These are phyloP conservation scores for Phoma sp. DNA, from an alignment of 2,329 filamentous ascomycete genomes.

Conservation along the genomic window DNA sequence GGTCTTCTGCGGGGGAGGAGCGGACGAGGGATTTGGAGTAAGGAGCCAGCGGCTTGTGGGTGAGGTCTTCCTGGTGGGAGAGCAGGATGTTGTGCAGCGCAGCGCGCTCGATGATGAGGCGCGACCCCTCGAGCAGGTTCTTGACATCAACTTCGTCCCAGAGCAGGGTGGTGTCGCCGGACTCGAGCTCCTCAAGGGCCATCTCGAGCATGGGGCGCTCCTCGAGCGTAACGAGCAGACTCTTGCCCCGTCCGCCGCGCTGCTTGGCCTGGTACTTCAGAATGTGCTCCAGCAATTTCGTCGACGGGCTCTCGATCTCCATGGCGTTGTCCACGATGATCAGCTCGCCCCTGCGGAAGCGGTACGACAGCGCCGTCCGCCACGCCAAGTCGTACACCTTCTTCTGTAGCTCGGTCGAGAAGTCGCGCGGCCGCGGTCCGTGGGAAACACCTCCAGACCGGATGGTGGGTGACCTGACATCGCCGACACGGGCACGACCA, in stretches of 20 bases:
- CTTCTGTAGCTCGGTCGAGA: conserved; percentile 78
- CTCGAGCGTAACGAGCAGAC: conserved; percentile 38
- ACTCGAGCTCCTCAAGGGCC: conserved; percentile 68
- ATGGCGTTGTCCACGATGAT: conserved; percentile 81
- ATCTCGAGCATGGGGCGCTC: conserved; percentile 63
- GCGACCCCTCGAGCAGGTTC: conserved; percentile 83
- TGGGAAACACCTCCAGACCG: conserved; percentile 86
- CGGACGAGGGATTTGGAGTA: conserved; percentile 30
- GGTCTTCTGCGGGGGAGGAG: conserved; percentile 25
- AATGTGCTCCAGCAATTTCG: conserved; percentile 70
- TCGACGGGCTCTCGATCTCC: conserved; percentile 70
- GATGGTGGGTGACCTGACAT: conserved; percentile 80
- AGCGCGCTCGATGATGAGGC: conserved; percentile 82
- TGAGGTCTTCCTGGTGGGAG: conserved; percentile 38
- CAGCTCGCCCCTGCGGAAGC: conserved; percentile 85
- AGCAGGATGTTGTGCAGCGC: conserved; percentile 77
- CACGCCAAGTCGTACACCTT: conserved; percentile 97
- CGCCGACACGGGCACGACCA: conserved; percentile 78
- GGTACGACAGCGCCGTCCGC: conserved; percentile 91
- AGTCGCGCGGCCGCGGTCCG: conserved; percentile 92
- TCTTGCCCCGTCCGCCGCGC: conserved; percentile 30
- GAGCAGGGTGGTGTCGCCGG: conserved; percentile 72
- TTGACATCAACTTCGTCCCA: conserved; percentile 91
- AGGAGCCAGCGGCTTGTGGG: conserved; percentile 27
- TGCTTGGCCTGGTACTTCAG: conserved; percentile 69